A percentile compares a stretch with the other conserved stretches of the same genome.
Conservation (phyloP, 805 yeast species). For the Lipomyces spencermartinsiae region DNA sequence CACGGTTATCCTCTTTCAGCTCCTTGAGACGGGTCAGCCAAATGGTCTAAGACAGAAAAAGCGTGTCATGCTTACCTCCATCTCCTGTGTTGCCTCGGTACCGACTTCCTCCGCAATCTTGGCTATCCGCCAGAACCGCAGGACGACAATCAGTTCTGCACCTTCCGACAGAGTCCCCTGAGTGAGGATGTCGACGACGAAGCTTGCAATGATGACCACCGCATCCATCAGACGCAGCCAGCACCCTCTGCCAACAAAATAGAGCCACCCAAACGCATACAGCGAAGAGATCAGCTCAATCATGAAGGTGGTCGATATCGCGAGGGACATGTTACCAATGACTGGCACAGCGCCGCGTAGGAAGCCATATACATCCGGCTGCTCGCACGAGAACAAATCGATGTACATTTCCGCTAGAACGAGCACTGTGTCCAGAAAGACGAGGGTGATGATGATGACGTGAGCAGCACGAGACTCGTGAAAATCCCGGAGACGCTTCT, state of each 20-base stretch:
- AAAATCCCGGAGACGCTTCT: not conserved
- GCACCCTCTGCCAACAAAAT: not conserved
- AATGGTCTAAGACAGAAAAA: not conserved
- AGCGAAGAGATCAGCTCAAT: not conserved
- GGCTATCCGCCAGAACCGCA: conserved; percentile 10
- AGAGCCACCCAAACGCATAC: not conserved
- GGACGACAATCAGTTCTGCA: conserved; percentile 5
- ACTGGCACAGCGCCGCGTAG: not conserved
- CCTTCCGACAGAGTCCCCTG: conserved; percentile 1
- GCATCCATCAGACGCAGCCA: not conserved
- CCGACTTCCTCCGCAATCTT: not conserved
- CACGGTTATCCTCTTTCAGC: conserved; percentile 1
- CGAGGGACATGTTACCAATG: not conserved
- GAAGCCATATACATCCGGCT: not conserved
- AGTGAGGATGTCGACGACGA: not conserved
- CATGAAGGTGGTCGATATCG: not conserved
- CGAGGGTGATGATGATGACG: conserved; percentile 1
- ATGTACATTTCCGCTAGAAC: not conserved
- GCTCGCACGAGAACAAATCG: not conserved
- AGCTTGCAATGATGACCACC: conserved; percentile 7
- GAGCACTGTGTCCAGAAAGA: not conserved
- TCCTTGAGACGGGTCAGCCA: not conserved
- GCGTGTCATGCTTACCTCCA: not conserved
- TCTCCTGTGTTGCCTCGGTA: not conserved
- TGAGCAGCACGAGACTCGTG: not conserved